Evolutionary conservation across 2,329 filamentous ascomycete species (phyloP).

Genomic region (Talaromyces amestolkiae): DNA sequence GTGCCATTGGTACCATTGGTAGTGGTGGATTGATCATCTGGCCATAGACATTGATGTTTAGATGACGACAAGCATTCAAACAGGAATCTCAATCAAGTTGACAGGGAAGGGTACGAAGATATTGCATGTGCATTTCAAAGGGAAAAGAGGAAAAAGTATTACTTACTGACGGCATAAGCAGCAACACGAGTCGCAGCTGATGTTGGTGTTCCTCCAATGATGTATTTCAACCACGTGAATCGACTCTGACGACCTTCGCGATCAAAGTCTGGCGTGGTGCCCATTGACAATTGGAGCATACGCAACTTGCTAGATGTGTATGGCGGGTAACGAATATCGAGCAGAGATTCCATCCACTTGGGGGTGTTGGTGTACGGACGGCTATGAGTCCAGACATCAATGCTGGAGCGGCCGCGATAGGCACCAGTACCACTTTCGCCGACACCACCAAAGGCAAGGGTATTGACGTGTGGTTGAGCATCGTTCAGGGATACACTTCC

Average conservation of each 20-base stretch:
- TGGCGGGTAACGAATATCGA: slow-evolving; percentile 60
- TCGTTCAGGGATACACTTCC: slow-evolving; percentile 61
- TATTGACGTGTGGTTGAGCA: slow-evolving; percentile 69
- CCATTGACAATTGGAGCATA: slow-evolving; percentile 50
- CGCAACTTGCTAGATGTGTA: slow-evolving; percentile 51
- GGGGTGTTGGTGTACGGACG: slow-evolving; percentile 59
- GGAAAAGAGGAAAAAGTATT: slow-evolving; percentile 15
- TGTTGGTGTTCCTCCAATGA: slow-evolving; percentile 41
- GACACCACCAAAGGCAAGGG: slow-evolving; percentile 77
- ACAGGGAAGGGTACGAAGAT: not conserved
- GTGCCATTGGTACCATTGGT: not conserved
- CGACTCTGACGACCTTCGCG: slow-evolving; percentile 50
- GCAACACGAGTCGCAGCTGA: slow-evolving; percentile 37
- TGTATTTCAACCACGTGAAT: slow-evolving; percentile 39
- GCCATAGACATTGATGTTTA: slow-evolving; percentile 11
- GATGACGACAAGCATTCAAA: slow-evolving; percentile 7
- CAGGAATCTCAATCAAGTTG: not conserved
- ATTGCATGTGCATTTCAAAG: not conserved
- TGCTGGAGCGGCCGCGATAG: slow-evolving; percentile 72
- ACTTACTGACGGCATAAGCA: slow-evolving; percentile 42
- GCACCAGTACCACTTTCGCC: slow-evolving; percentile 73
- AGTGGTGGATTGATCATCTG: slow-evolving; percentile 15
- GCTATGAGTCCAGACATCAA: slow-evolving; percentile 62
- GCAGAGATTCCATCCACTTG: slow-evolving; percentile 58
- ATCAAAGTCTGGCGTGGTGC: slow-evolving; percentile 61